Evolutionary conservation across 2,329 filamentous ascomycete genomes (phyloP), one percentile per base, ranked within the genome.

Genomic region (Zymoseptoria brevis): DNA sequence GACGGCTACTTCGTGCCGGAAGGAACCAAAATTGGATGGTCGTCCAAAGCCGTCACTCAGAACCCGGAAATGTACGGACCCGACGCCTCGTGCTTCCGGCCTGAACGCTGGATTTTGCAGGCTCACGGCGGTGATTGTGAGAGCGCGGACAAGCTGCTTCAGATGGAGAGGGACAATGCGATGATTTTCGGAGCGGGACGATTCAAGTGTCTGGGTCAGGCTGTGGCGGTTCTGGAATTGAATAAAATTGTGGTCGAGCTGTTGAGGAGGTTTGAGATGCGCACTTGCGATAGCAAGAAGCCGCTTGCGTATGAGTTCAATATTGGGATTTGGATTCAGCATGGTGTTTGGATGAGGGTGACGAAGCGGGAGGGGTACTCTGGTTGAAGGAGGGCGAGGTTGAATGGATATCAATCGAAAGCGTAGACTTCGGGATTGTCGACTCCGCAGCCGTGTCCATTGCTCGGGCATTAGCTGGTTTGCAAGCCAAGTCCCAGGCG

Each of bases 111-210:
- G 35, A 29, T 50, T n/a, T 13, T 55, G 9, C 11, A 21, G 9
- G 2, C 19, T 24, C 4, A 50, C 19, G 51, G 24, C 8, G 35
- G 52, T 30, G 35, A 49, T 6, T 50, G 59, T 1, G 58, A 53
- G 51, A 55, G 64, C n/a, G 57, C 29, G 19, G 48, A 55, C 3
- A 60, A 60, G 57, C 29, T 58, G 11, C 53, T 53, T 4, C 56
- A 52, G 7, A 48, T 48, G 45, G 29, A 50, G 35, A 45, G 21
- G 19, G n/a, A 50, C 35, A 55, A 56, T 19, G 62, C 62, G 67
- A 13, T 71, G 60, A 64, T 72, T 67, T 64, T 71, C 67, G 60
- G 61, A 1, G 72, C 71, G 52, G 71, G 71, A 5, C 57, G 64
- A 11, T 64, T 55, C 51, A 62, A 62, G 41, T 62, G 60, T 50